Evolutionary conservation across 495 filamentous ascomycete species (phyloP).

Genomic region (Pseudoneurospora amorphoporcata): DNA sequence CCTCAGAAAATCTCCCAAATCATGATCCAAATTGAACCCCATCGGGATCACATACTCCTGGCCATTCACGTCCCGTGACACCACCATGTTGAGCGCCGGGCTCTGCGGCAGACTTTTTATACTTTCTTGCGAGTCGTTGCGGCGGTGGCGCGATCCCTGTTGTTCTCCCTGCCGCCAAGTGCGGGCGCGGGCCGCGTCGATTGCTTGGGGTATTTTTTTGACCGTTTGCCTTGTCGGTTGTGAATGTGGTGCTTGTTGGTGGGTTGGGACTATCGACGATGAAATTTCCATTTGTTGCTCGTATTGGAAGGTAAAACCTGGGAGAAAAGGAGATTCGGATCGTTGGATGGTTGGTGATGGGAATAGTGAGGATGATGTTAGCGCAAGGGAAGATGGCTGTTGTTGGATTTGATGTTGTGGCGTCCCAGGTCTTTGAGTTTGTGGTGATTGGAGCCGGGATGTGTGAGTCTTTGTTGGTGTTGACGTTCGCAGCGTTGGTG

Average conservation of each 20-base stretch:
- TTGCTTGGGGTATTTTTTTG: background rate
- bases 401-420: background rate
- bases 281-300: background rate
- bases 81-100: constrained; percentile 39
- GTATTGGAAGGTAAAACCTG: background rate
- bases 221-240: background rate
- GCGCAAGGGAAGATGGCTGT: background rate
- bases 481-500: background rate
- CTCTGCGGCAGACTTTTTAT: constrained; percentile 36
- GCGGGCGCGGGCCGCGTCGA: background rate
- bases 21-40: constrained; percentile 45
- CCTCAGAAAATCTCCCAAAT: constrained; percentile 40
- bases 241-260: background rate
- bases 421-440: background rate
- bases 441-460: background rate
- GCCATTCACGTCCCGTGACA: constrained; percentile 27
- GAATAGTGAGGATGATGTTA: background rate
- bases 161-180: background rate
- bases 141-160: constrained; percentile 4
- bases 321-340: background rate
- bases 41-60: constrained; percentile 39
- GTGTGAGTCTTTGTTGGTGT: constrained; percentile 3
- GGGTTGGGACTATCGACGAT: background rate
- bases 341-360: background rate
- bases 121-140: constrained; percentile 11